phyloP scores from a whole-genome alignment of 371 early-diverging fungal genomes.

The Coemansia sp. region DNA sequence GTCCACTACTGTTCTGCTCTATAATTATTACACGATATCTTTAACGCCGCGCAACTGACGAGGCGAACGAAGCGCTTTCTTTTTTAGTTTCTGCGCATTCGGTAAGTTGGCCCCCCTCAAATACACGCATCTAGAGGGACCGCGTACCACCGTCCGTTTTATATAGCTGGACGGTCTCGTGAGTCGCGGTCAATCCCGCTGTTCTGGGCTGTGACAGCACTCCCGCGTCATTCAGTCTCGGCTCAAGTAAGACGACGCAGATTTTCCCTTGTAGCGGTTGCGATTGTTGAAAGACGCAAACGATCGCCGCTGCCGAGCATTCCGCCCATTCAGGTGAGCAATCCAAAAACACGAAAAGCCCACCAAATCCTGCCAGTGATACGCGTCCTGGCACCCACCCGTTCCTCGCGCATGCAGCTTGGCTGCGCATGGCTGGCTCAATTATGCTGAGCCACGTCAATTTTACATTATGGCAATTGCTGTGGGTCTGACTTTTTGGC shows the following conservation, averaged over 20 bases:
- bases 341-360: conserved; percentile 36
- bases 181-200: not conserved
- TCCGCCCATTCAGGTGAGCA: conserved; percentile 15
- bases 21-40: not conserved
- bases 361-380: conserved; percentile 25
- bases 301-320: conserved; percentile 17
- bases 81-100: not conserved
- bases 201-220: not conserved
- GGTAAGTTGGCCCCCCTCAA: not conserved
- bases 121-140: not conserved
- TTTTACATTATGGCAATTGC: not conserved
- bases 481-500: not conserved
- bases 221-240: not conserved
- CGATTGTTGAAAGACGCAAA: not conserved
- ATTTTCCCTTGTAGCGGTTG: not conserved
- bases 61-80: not conserved
- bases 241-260: not conserved
- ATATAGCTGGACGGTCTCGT: not conserved
- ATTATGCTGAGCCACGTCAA: conserved; percentile 1
- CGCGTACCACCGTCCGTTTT: not conserved
- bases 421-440: conserved; percentile 1
- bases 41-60: not conserved
- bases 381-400: not conserved
- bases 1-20: not conserved
- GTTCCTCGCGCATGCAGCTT: not conserved